These are phyloP conservation scores for Mycena rebaudengoi DNA, from an alignment of 768 basidiomycete genomes.

Conservation along the genomic window DNA sequence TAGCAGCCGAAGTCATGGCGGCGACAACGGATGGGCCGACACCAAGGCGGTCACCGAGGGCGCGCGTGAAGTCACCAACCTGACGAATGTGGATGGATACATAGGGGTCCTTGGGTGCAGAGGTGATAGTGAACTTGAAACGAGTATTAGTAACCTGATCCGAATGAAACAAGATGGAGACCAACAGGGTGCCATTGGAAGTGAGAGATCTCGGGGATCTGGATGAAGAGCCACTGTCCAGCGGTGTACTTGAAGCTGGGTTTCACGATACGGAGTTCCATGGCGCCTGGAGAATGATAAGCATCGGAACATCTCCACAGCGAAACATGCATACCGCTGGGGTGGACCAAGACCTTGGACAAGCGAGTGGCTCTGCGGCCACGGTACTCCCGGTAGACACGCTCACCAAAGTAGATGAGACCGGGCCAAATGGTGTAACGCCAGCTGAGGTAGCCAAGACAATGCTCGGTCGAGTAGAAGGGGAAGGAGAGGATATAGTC, in stretches of 20 bases:
- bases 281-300: constrained; percentile 63
- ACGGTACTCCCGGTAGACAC: constrained; percentile 85
- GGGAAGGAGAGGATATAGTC: constrained; percentile 77
- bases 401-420: constrained; percentile 88
- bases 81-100: constrained; percentile 93
- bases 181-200: constrained; percentile 97
- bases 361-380: constrained; percentile 80
- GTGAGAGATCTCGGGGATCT: constrained; percentile 84
- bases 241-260: constrained; percentile 91
- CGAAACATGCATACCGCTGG: constrained; percentile 65
- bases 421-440: constrained; percentile 93
- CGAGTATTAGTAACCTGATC: constrained; percentile 2
- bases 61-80: constrained; percentile 88
- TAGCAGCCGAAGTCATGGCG: constrained; percentile 78
- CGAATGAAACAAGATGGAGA: constrained; percentile 24
- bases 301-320: constrained; percentile 3
- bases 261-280: constrained; percentile 94
- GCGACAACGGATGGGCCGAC: constrained; percentile 81
- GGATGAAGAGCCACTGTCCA: constrained; percentile 92
- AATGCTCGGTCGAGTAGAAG: constrained; percentile 88
- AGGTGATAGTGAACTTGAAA: constrained; percentile 89
- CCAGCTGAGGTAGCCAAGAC: constrained; percentile 93
- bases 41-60: constrained; percentile 87
- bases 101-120: constrained; percentile 93
- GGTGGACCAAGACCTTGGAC: constrained; percentile 89